Conservation (phyloP, 2,329 filamentous ascomycete species). For the Aureobasidium sp. region DNA sequence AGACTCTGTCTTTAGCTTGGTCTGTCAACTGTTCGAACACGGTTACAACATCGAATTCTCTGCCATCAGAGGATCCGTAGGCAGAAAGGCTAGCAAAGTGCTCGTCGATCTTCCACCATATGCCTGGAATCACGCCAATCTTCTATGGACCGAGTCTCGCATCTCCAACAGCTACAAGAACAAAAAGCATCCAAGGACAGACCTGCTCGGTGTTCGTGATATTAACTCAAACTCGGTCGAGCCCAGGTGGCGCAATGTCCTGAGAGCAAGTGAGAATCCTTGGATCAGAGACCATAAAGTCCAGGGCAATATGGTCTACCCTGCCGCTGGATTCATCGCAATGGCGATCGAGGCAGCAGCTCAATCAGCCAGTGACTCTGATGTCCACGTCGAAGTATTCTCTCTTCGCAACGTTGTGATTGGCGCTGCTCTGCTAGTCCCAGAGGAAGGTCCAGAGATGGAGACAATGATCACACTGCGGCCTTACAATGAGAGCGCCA, state of each 20-base stretch:
- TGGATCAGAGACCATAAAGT: conserved; percentile 20
- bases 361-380: no score
- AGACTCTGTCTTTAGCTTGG: no score
- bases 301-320: conserved; percentile 17
- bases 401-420: no score
- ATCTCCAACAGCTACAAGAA: background rate
- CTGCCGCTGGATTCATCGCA: conserved; percentile 18
- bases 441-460: no score
- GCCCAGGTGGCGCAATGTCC: background rate
- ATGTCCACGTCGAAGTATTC: no score
- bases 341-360: conserved; percentile 19
- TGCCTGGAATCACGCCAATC: background rate
- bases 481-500: no score
- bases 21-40: no score
- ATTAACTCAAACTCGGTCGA: background rate
- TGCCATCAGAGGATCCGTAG: background rate
- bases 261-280: background rate
- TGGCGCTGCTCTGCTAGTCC: no score
- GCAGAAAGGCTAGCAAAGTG: background rate
- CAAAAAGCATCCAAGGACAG: background rate
- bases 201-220: background rate
- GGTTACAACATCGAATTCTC: background rate
- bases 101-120: background rate
- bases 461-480: no score
- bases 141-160: background rate